Percentiles rank a stretch among this genome's conserved stretches.
Conservation (phyloP, 768 basidiomycete species). For the Naematelia aurantialba region DNA sequence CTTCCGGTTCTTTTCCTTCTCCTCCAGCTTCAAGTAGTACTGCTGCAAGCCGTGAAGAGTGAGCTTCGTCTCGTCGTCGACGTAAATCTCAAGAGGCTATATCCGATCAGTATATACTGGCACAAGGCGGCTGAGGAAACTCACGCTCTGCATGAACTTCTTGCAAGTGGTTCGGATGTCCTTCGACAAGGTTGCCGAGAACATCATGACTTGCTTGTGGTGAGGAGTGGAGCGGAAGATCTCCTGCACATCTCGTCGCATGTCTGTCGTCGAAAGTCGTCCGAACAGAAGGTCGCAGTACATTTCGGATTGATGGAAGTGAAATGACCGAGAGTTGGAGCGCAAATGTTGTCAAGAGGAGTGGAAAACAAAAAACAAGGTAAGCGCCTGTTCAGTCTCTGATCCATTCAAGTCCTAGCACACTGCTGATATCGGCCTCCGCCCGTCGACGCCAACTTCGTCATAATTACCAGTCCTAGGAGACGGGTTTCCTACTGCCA, state of each 20-base stretch:
- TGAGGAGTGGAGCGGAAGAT: slow-evolving; percentile 98
- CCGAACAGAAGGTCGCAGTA: not conserved
- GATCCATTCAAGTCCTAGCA: not conserved
- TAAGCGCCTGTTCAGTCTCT: slow-evolving; percentile 19
- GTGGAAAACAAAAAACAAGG: slow-evolving; percentile 14
- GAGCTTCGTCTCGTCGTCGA: slow-evolving; percentile 97
- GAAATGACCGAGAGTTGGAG: not conserved
- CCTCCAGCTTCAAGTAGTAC: slow-evolving; percentile 96
- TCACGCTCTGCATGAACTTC: slow-evolving; percentile 98
- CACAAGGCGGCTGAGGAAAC: slow-evolving; percentile 48
- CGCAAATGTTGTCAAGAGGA: too few relatives aligned
- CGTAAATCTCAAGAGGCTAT: slow-evolving; percentile 97
- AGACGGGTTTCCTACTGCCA: not conserved
- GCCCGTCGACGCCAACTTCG: not conserved
- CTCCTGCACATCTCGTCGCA: slow-evolving; percentile 99
- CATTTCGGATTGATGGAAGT: not conserved
- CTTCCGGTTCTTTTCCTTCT: slow-evolving; percentile 92
- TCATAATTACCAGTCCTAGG: not conserved
- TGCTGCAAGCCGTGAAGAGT: slow-evolving; percentile 98
- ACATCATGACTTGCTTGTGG: slow-evolving; percentile 99
- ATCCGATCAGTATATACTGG: slow-evolving; percentile 7
- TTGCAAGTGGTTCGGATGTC: slow-evolving; percentile 97
- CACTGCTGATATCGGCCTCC: not conserved
- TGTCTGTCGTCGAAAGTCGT: slow-evolving; percentile 63
- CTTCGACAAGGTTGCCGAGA: slow-evolving; percentile 95